Evolutionary conservation across 2,329 filamentous ascomycete species (phyloP), one percentile per base, ranked within the genome.

Genomic region (Ceratocystis eucalypticola): DNA sequence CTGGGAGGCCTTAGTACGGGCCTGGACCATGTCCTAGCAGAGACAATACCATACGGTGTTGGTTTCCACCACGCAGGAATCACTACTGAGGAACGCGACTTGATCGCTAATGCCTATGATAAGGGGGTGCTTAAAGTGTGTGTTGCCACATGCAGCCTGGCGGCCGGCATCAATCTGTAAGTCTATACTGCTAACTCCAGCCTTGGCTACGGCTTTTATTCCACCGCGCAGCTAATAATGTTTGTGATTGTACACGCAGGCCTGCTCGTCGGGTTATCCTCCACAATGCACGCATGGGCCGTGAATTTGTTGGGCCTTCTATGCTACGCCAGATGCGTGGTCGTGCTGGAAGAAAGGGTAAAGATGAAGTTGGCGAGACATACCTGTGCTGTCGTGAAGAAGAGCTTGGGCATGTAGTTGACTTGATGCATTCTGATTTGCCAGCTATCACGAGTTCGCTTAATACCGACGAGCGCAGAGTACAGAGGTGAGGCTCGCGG

Each of bases 321-420:
- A 88, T 92, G 85, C 78, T 92, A 74, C 83, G 88, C 62, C 88
- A 92, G 74, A 92, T 91, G 88, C 83, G 88, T 72, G 88, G 88
- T 2, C 81, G 88, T 68, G 88, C 88, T 22, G 88, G 88, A 5
- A 82, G 88, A 65, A 91, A 91, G 74, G 88, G 88, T 62, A 91
- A 90, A 71, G 87, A 89, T 66, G 86, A 88, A 63, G 77, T 88
- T 61, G 88, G 88, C 1, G 88, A 91, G 75, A 91, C 87, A 1
- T 91, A 88, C 72, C 77, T 91, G 1, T 91, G 88, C 72, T 91
- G 88, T 71, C 82, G 84, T 37, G 82, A 84, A 71, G 75, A 78
- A 8, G 88, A 91, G 70, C 74, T 91, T 15, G 85, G 89, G 71
- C 82, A 82, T 17, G 86, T 91, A 3, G 80, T 87, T 41, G 83